Evolutionary conservation across 805 yeast species (phyloP).

Genomic region (Wickerhamia fluorescens): DNA sequence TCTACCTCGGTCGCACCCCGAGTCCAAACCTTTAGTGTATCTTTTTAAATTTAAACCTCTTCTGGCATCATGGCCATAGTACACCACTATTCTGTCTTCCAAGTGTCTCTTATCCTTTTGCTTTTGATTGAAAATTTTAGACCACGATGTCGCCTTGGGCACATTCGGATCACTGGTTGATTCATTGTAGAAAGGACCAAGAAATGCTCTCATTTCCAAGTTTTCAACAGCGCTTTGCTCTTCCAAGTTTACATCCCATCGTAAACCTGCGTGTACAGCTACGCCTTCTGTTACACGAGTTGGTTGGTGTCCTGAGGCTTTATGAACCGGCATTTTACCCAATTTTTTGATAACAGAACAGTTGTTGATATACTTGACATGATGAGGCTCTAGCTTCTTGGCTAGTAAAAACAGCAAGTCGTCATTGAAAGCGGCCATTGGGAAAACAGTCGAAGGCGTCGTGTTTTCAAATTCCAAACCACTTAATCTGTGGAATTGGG

Average conservation of each 20-base stretch:
- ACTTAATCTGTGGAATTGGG: slow-evolving; percentile 46
- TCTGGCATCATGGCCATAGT: slow-evolving; percentile 87
- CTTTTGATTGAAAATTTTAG: slow-evolving; percentile 45
- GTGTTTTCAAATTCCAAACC: slow-evolving; percentile 20
- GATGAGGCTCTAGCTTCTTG: slow-evolving; percentile 49
- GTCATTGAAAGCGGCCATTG: slow-evolving; percentile 14
- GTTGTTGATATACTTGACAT: slow-evolving; percentile 49
- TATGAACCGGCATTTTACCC: slow-evolving; percentile 50
- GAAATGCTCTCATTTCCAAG: slow-evolving; percentile 61
- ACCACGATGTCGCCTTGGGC: slow-evolving; percentile 44
- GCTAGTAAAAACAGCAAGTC: slow-evolving; percentile 32
- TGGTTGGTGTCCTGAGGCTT: slow-evolving; percentile 10
- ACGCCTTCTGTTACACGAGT: slow-evolving; percentile 21
- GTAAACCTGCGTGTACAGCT: slow-evolving; percentile 80
- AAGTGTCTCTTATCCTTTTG: slow-evolving; percentile 28
- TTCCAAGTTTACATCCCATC: slow-evolving; percentile 54
- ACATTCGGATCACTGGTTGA: slow-evolving; percentile 44
- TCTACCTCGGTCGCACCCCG: slow-evolving; percentile 76
- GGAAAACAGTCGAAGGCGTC: slow-evolving; percentile 1
- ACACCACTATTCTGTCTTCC: slow-evolving; percentile 39
- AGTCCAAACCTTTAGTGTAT: slow-evolving; percentile 74
- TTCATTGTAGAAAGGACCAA: slow-evolving; percentile 55
- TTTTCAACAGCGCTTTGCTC: slow-evolving; percentile 58
- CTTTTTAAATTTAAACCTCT: slow-evolving; percentile 60
- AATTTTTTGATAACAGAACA: slow-evolving; percentile 60